A percentile compares a stretch with the other conserved stretches of the same genome.
Conservation (phyloP, 768 basidiomycete species). For the Mycena vulgaris region DNA sequence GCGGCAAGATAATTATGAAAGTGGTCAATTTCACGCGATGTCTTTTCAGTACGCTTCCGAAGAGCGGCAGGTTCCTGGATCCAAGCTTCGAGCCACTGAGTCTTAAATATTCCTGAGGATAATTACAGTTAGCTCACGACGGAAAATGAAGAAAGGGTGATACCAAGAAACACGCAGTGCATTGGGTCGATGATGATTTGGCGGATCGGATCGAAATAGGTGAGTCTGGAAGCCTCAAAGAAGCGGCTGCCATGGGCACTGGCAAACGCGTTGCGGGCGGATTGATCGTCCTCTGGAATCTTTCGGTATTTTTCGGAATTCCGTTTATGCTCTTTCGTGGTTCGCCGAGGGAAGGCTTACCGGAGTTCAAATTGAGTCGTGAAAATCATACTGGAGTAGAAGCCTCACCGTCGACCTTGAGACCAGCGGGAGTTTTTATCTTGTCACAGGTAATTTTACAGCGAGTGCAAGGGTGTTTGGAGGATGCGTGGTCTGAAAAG, state of each 20-base stretch:
- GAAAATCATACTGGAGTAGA: too few relatives aligned
- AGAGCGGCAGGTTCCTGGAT: not conserved
- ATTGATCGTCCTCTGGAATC: not conserved
- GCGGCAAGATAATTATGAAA: slow-evolving; percentile 36
- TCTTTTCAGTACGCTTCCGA: slow-evolving; percentile 19
- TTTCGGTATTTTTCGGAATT: not conserved
- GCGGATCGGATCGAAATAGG: slow-evolving; percentile 43
- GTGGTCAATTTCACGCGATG: slow-evolving; percentile 37
- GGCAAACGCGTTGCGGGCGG: slow-evolving; percentile 31
- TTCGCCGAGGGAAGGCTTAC: slow-evolving; percentile 11
- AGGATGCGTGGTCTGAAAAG: not conserved
- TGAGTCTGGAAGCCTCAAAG: slow-evolving; percentile 39
- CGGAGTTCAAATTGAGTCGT: not conserved
- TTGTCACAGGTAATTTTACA: not conserved
- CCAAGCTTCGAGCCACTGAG: slow-evolving; percentile 10
- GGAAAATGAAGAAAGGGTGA: not conserved
- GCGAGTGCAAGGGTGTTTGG: not conserved
- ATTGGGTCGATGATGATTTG: slow-evolving; percentile 48
- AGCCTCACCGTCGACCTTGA: slow-evolving; percentile 7
- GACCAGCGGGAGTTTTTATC: not conserved
- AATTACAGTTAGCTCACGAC: not conserved
- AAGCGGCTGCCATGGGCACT: slow-evolving; percentile 37
- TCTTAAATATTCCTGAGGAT: slow-evolving; percentile 10
- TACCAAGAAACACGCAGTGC: slow-evolving; percentile 36
- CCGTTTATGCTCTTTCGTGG: not conserved